Base-by-base conservation (phyloP, 441 rosid species). In the Gossypium davidsonii region DNA sequence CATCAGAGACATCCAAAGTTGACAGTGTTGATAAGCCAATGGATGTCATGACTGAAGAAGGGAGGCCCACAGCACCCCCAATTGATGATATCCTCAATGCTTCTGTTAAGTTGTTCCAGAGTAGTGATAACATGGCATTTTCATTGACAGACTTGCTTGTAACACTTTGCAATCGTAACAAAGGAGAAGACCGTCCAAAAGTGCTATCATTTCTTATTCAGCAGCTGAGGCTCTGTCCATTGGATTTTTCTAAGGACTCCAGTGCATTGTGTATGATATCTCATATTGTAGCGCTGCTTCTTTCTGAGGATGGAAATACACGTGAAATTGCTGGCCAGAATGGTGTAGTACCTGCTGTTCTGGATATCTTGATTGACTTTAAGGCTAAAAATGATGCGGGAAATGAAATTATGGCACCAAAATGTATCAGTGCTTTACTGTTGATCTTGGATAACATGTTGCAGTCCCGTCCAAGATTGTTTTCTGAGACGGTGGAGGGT, bases 11-110 rank as follows among this genome's bases (percentile, higher is more conserved):
- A 57, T 80, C 93, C 66, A 95, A 93, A 87, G 77, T 58, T 80
- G 98, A 92, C 55, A 88, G 79, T 78, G 74, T 75, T 72, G 98
- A 92, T 76, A 92, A 91, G 86, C 71, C 90, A 17, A 75, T 78
- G 67, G 97, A 89, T 85, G 85, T 74, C 75, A 77, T 74, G 65
- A 74, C 79, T 59, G 90, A 88, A 81, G 97, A 86, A 80, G 80
- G 76, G 55, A 79, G 34, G 73, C 82, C 86, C 39, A 72, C 78
- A 81, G 87, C 83, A 39, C 92, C 89, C 57, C 93, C 96, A 18
- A 85, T 90, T 74, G 96, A 92, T 76, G 92, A 91, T 84, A 86
- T 95, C 59, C 97, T 92, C 82, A 80, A 89, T 81, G 91, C 93
- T 73, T 83, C 91, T 14, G 81, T 90, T 75, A 95, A 95, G 75